These are phyloP conservation scores for Tricholoma sp. DNA, from an alignment of 768 basidiomycete species.

Conservation along the genomic window DNA sequence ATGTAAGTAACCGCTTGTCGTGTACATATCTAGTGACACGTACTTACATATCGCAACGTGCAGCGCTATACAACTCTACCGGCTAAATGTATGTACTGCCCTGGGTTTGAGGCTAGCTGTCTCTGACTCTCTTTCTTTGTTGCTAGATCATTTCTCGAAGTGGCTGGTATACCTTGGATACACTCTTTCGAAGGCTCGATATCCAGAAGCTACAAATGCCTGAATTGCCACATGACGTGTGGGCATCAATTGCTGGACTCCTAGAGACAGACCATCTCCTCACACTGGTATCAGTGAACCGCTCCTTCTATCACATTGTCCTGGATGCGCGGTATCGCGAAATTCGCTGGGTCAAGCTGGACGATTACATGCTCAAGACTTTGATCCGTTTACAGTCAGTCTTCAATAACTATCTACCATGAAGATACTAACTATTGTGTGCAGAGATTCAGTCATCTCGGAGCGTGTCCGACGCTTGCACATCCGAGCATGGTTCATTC, in stretches of 20 bases:
- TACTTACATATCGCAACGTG: too few species aligned
- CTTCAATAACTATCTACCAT: background rate
- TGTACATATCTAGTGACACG: too few species aligned
- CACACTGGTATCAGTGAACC: constrained; percentile 26
- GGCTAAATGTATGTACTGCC: too few species aligned
- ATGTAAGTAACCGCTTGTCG: too few species aligned
- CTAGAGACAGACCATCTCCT: constrained; percentile 10
- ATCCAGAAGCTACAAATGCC: constrained; percentile 1
- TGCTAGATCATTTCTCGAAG: too few species aligned
- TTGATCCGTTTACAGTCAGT: constrained; percentile 28
- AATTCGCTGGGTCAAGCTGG: constrained; percentile 27
- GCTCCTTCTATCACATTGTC: constrained; percentile 25
- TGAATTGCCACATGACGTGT: constrained; percentile 28
- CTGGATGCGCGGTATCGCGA: constrained; percentile 25
- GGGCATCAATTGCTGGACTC: constrained; percentile 23
- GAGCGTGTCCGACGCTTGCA: constrained; percentile 27
- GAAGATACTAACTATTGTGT: background rate
- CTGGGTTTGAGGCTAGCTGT: too few species aligned
- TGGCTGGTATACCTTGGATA: too few species aligned
- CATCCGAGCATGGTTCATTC: constrained; percentile 37
- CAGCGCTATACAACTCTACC: too few species aligned
- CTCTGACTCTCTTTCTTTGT: background rate
- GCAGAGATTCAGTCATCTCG: constrained; percentile 27
- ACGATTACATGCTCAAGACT: constrained; percentile 19
- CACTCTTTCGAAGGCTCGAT: background rate